A percentile compares a stretch with the other conserved stretches of the same genome.
These are phyloP conservation scores for Somion occarium DNA, from an alignment of 1,284 basidiomycete species.

Conservation along the genomic window DNA sequence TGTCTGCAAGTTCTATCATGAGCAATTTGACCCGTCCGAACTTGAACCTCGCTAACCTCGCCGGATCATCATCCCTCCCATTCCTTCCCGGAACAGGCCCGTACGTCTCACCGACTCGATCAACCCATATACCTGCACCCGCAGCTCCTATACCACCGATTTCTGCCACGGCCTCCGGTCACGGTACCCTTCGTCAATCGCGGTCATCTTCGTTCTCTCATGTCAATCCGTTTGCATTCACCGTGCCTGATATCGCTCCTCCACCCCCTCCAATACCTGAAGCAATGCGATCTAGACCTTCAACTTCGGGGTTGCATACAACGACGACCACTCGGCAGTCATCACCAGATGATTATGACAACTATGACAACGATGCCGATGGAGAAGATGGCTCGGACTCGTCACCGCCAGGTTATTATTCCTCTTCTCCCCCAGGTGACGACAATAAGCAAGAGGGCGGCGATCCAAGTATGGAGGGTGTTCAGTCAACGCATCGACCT, in stretches of 20 bases:
- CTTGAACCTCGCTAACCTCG: conserved; percentile 9
- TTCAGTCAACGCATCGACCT: conserved; percentile 18
- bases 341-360: conserved; percentile 26
- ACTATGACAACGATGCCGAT: conserved; percentile 39
- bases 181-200: conserved; percentile 41
- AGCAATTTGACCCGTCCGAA: conserved; percentile 16
- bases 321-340: conserved; percentile 17
- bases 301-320: conserved; percentile 27
- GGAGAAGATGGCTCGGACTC: conserved; percentile 19
- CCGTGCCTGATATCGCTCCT: conserved; percentile 28
- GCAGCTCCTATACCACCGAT: conserved; percentile 30
- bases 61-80: conserved; percentile 11
- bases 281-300: conserved; percentile 23
- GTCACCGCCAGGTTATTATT: conserved; percentile 17
- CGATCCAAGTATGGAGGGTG: conserved; percentile 14
- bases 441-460: conserved; percentile 5
- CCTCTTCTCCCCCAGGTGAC: conserved; percentile 9
- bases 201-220: conserved; percentile 60
- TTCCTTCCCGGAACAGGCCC: conserved; percentile 12
- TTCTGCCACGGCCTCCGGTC: conserved; percentile 15
- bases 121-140: conserved; percentile 20
- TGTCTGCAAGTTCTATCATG: conserved; percentile 29
- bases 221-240: conserved; percentile 42
- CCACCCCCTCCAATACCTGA: conserved; percentile 15
- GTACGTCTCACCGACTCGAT: conserved; percentile 19